phyloP scores from a whole-genome alignment of 2,329 filamentous ascomycete species.

The Phoma herbarum region DNA sequence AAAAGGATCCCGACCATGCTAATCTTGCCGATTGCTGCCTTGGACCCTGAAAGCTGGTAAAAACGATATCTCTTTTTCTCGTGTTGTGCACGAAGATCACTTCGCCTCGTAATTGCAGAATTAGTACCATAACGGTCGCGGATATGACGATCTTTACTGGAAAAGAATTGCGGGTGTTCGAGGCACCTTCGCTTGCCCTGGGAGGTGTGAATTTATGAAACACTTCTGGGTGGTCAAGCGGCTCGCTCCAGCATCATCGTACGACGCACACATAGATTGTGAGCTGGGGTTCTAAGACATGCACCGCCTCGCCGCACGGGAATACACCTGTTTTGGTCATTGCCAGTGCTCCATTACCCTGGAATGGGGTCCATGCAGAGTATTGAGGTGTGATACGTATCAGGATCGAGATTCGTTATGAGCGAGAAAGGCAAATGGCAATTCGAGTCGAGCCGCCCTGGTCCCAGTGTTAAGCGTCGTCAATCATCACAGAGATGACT shows the following conservation, averaged over 20 bases:
- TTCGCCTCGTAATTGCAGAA: slow-evolving; percentile 8
- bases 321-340: slow-evolving; percentile 8
- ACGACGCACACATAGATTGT: slow-evolving; percentile 12
- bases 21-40: slow-evolving; percentile 12
- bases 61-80: slow-evolving; percentile 14
- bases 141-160: slow-evolving; percentile 4
- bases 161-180: background rate
- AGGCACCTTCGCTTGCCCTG: slow-evolving; percentile 3
- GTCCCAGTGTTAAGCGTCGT: slow-evolving; percentile 3
- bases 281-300: slow-evolving; percentile 7
- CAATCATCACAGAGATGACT: background rate
- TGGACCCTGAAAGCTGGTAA: slow-evolving; percentile 21
- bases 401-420: slow-evolving; percentile 7
- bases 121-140: slow-evolving; percentile 8
- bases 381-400: background rate
- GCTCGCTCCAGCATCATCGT: slow-evolving; percentile 9
- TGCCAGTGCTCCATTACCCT: slow-evolving; percentile 2
- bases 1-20: slow-evolving; percentile 9
- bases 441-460: slow-evolving; percentile 6
- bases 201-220: slow-evolving; percentile 6
- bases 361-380: slow-evolving; percentile 11
- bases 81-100: slow-evolving; percentile 14
- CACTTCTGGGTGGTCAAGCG: slow-evolving; percentile 1
- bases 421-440: slow-evolving; percentile 6
- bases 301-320: slow-evolving; percentile 13